Conservation (phyloP, 192 early-diverging fungal species). For the Coemansia sp. region DNA sequence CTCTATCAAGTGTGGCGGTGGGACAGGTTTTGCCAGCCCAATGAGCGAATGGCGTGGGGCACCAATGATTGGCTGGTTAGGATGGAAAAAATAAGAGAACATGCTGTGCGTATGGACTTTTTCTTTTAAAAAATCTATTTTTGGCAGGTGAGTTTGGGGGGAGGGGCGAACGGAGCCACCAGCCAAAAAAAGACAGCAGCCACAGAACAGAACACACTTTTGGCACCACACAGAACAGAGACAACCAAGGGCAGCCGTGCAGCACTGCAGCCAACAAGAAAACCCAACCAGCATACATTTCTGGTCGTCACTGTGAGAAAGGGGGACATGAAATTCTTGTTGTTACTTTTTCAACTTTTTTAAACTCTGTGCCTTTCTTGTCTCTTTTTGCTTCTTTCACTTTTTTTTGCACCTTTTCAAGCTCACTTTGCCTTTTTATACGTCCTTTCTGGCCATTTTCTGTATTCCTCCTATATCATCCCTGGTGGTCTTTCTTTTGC, state of each 20-base stretch:
- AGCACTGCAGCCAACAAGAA: background rate
- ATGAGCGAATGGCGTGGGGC: background rate
- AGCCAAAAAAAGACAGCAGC: conserved; percentile 4
- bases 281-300: background rate
- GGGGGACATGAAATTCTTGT: background rate
- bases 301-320: background rate
- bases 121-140: conserved; percentile 7
- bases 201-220: too few relatives aligned
- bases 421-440: conserved; percentile 1
- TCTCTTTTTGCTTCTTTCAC: too few relatives aligned
- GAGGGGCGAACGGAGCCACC: background rate
- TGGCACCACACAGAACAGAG: background rate
- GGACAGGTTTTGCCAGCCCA: too few relatives aligned
- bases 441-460: conserved; percentile 8
- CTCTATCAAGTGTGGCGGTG: too few relatives aligned
- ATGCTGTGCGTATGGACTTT: background rate
- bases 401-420: conserved; percentile 10
- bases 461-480: conserved; percentile 2
- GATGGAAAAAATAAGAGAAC: too few relatives aligned
- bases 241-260: background rate
- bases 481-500: conserved; percentile 3
- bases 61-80: conserved; percentile 6
- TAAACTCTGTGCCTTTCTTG: background rate
- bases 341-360: background rate
- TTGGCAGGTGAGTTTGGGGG: background rate